Percentiles rank a stretch among this genome's conserved stretches.
These are phyloP conservation scores for Astragalus membranaceus DNA, from an alignment of 306 rosid genomes.

Conservation along the genomic window DNA sequence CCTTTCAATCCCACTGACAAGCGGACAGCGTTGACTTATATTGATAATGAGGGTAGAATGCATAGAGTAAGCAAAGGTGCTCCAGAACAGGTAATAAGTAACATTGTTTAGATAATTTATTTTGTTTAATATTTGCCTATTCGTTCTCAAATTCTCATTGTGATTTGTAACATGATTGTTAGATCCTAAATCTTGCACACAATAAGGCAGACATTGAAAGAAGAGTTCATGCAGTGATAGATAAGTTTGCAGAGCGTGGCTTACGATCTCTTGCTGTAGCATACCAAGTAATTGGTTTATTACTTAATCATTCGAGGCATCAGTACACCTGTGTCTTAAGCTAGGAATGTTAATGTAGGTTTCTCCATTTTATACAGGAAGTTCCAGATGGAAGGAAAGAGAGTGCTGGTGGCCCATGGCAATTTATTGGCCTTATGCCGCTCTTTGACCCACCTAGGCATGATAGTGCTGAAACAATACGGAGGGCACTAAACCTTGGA, in stretches of 20 bases:
- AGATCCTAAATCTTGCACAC: slow-evolving; percentile 91
- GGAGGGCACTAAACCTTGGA: slow-evolving; percentile 95
- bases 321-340: background rate
- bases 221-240: slow-evolving; percentile 86
- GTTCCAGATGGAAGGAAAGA: slow-evolving; percentile 92
- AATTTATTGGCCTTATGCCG: slow-evolving; percentile 87
- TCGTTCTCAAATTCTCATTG: slow-evolving; percentile 16
- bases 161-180: slow-evolving; percentile 21
- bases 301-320: slow-evolving; percentile 3
- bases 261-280: slow-evolving; percentile 96
- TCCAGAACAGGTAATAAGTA: slow-evolving; percentile 77
- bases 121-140: background rate
- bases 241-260: slow-evolving; percentile 95
- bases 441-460: slow-evolving; percentile 99
- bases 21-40: slow-evolving; percentile 92
- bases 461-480: slow-evolving; percentile 96
- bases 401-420: slow-evolving; percentile 95
- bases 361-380: slow-evolving; percentile 52
- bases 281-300: slow-evolving; percentile 58
- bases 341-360: background rate
- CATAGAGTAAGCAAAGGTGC: slow-evolving; percentile 99
- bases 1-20: slow-evolving; percentile 98
- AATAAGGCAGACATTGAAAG: slow-evolving; percentile 83
- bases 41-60: slow-evolving; percentile 79
- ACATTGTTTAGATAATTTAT: background rate